Percentiles rank a stretch among this genome's conserved stretches.
Evolutionary conservation across 2,329 filamentous ascomycete species (phyloP).

Genomic region (Fusarium sp.): DNA sequence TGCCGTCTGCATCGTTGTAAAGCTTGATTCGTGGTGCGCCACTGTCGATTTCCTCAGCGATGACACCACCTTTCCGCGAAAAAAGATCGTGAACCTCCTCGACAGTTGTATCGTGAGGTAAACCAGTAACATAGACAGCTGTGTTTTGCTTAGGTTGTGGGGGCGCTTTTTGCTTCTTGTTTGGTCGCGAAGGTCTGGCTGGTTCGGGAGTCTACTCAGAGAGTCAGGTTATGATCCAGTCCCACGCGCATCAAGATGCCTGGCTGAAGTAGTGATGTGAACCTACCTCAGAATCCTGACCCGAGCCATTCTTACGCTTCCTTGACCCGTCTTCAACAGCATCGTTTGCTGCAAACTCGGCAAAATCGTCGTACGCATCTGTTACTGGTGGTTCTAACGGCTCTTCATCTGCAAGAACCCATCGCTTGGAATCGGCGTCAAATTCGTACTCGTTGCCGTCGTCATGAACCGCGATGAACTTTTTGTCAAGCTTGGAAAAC

Average conservation of each 20-base stretch:
- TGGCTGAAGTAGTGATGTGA: background rate
- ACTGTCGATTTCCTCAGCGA: constrained; percentile 93
- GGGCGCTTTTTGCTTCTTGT: constrained; percentile 62
- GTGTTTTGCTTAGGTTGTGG: constrained; percentile 77
- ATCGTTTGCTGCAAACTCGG: constrained; percentile 44
- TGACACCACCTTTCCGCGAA: constrained; percentile 85
- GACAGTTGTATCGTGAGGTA: constrained; percentile 82
- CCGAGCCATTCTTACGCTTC: constrained; percentile 60
- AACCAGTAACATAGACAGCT: constrained; percentile 89
- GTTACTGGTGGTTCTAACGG: constrained; percentile 54
- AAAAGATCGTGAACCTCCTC: constrained; percentile 88
- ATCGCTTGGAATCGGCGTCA: constrained; percentile 76
- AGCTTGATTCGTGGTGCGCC: constrained; percentile 91
- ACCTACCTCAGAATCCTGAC: constrained; percentile 59
- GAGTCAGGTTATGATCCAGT: constrained; percentile 19
- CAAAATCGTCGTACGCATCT: constrained; percentile 55
- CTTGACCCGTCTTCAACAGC: constrained; percentile 46
- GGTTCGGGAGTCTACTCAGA: constrained; percentile 40
- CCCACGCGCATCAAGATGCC: background rate
- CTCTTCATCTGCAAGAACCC: constrained; percentile 74
- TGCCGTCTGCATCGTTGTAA: constrained; percentile 83
- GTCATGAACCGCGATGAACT: constrained; percentile 86
- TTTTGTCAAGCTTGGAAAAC: constrained; percentile 84
- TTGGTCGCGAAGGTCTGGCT: constrained; percentile 56
- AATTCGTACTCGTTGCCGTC: constrained; percentile 89